Evolutionary conservation across 805 yeast species (phyloP), one percentile per base, ranked within the genome.

Genomic region (Kazachstania kunashirensis): DNA sequence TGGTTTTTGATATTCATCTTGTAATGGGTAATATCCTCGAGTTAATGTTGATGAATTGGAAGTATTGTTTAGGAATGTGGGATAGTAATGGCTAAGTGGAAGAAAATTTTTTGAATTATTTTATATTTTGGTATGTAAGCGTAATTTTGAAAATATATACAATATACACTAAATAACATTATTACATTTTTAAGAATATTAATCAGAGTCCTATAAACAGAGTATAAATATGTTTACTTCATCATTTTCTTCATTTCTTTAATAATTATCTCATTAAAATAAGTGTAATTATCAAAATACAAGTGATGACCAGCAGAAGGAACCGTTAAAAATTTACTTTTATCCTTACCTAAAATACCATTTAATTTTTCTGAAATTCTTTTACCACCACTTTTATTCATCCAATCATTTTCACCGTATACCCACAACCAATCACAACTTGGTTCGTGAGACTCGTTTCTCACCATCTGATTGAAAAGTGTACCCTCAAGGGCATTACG

Each of bases 341-440:
- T 50, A 0, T 49, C 46, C 2, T 44, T 37, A 7, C 40, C 34
- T 23, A 14, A 34, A 1, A 46, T 33, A 5, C 46, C 41, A 15
- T 33, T 44, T 31, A 66, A 43, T 16, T 45, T 46, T 18, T 55
- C 45, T 2, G 57, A 49, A 18, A 62, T 52, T n/a, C 55, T 43
- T 5, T 48, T 32, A 0, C 69, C 73, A 23, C 69, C 68, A 26
- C 57, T 55, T 8, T 57, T 50, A 44, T 71, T 71, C 73, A 77
- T 76, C 88, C 89, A 81, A 52, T 77, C 84, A 14, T 64, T 58
- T 43, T 76, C 79, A 1, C 98, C 98, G 48, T 89, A 89, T 45
- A 81, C 62, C 96, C 97, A 92, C 6, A 70, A 55, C 24, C 85
- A 65, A 27, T 81, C 75, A 50, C 84, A 75, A 5, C 69, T 61